Base-by-base conservation (phyloP, 306 rosid genomes). In the Albizia julibrissin region DNA sequence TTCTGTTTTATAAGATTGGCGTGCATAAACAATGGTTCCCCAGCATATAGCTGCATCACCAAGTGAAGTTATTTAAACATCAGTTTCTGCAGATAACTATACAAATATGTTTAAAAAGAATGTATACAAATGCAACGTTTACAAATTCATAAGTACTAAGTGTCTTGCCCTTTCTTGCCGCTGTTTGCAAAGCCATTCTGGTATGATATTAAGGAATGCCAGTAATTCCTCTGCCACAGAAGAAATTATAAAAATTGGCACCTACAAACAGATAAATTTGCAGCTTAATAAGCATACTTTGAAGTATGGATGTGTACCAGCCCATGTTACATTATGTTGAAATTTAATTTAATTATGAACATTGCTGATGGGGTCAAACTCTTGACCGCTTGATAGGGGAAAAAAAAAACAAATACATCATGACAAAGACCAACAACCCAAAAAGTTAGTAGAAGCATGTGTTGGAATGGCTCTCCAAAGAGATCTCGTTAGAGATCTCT, bases 141-240 rank as follows among this genome's bases (percentile, higher is more conserved):
- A 61, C 74, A 79, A 82, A 44, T 43, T 81, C 42, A 52, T 69
- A 72, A 75, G 82, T 66, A 43, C 5, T 18, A 85, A 72, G 68
- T 46, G 72, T 31, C 31, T 56, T 75, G 91, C 98, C 90, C 84
- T 91, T 84, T 87, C 92, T 87, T 90, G 97, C 79, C 94, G 83
- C 72, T 88, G 86, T 80, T 87, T 88, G 84, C 91, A 88, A 80
- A 94, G 88, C 98, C 97, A 94, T 79, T 94, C 98, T 24, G 98
- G 97, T 78, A 92, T 88, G 77, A 87, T 78, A 84, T 91, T 90
- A 75, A 90, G 89, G 76, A 87, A 88, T 73, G 94, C 89, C 81
- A 94, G 84, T 81, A 94, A 85, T 76, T 92, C 94, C 87, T 94
- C 91, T n/a, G 94, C 92, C 66, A 90, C 87, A 24, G 92, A 94